A percentile compares a stretch with the other conserved stretches of the same genome.
phyloP scores from a whole-genome alignment of 495 filamentous ascomycete species.

The Penicillium herquei region DNA sequence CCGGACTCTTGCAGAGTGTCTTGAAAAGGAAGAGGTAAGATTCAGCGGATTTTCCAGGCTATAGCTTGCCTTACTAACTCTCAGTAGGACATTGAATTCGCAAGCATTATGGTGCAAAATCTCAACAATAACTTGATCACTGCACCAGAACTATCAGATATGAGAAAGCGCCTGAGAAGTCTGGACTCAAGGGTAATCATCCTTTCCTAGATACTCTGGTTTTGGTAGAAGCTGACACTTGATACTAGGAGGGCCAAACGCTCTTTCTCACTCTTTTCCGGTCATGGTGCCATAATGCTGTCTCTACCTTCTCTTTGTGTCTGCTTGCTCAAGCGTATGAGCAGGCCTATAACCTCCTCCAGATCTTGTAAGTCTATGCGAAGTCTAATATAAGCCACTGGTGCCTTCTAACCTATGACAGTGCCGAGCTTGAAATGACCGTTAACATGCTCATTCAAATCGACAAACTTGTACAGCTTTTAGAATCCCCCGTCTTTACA shows the following conservation, averaged over 20 bases:
- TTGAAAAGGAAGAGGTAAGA: constrained; percentile 87
- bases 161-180: constrained; percentile 86
- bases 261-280: constrained; percentile 94
- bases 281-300: constrained; percentile 98
- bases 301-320: constrained; percentile 95
- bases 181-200: constrained; percentile 71
- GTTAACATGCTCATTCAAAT: constrained; percentile 99
- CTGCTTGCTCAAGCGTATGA: constrained; percentile 97
- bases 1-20: constrained; percentile 90
- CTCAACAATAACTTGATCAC: constrained; percentile 99
- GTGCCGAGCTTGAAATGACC: constrained; percentile 97
- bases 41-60: not conserved
- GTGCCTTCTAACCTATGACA: constrained; percentile 45
- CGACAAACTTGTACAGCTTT: constrained; percentile 95
- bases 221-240: constrained; percentile 9
- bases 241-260: constrained; percentile 75
- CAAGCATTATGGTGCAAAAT: constrained; percentile 99
- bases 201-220: not conserved
- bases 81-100: constrained; percentile 85
- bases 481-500: constrained; percentile 97
- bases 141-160: constrained; percentile 86
- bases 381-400: not conserved
- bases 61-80: constrained; percentile 8
- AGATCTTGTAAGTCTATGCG: constrained; percentile 73
- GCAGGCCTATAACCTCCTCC: constrained; percentile 93